These are phyloP conservation scores for Trichoderma asperelloides DNA, from an alignment of 495 filamentous ascomycete genomes.

Conservation along the genomic window DNA sequence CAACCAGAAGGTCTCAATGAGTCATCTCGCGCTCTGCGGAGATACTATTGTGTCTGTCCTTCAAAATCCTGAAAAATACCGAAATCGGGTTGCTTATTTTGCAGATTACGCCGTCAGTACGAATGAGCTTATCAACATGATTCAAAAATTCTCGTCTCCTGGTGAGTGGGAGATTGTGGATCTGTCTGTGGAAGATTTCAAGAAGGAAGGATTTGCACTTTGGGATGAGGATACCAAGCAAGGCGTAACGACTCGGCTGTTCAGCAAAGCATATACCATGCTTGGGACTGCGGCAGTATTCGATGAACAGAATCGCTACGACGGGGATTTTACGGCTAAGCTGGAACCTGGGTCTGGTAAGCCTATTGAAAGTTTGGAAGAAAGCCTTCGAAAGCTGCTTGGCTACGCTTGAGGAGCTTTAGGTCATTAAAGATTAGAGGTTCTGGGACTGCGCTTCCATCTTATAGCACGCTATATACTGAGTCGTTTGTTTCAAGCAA, in stretches of 20 bases:
- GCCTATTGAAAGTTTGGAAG: not conserved
- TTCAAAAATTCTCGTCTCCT: not conserved
- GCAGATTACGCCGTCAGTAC: slow-evolving; percentile 1
- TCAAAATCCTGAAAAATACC: not conserved
- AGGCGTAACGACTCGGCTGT: not conserved
- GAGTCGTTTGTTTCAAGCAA: too few species aligned
- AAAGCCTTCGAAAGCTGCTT: not conserved
- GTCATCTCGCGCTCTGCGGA: not conserved
- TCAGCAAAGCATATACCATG: not conserved
- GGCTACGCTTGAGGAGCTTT: not conserved
- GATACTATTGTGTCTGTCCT: not conserved
- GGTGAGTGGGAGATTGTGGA: not conserved
- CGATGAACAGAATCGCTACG: slow-evolving; percentile 1
- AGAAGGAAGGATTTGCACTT: not conserved
- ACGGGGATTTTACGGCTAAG: not conserved
- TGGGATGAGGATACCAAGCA: slow-evolving; percentile 1
- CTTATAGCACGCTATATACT: too few species aligned
- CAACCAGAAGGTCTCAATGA: not conserved
- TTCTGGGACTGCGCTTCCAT: too few species aligned
- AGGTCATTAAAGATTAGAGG: not conserved
- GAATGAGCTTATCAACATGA: not conserved
- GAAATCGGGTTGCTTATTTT: not conserved
- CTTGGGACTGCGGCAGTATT: not conserved
- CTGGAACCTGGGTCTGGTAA: not conserved
- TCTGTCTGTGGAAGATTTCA: not conserved